Evolutionary conservation across 129 eudicot species (phyloP), one percentile per base, ranked within the genome.

Genomic region (Logfia minima): DNA sequence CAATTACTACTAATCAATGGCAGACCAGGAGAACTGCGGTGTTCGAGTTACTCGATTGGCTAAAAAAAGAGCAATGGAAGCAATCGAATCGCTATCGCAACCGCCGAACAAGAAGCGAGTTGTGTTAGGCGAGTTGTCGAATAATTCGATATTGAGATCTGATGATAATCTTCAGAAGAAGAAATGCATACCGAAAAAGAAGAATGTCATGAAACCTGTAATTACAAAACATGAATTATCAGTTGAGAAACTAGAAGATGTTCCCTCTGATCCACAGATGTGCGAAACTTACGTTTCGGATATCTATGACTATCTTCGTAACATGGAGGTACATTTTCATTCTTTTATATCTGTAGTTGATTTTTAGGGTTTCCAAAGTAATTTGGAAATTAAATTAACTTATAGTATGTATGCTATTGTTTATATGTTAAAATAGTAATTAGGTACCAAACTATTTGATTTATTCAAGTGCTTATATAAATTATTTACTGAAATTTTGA

Each of bases 261-360:
- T n/a, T 62, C 75, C 66, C 2, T 61, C 67, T 61, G 97, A 91
- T 18, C 96, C 93, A 0, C 97, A 93, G 66, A 87, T 94, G 99
- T 91, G 98, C 53, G 75, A 56, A 28, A 80, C 88, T 43, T 87
- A 89, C 72, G 90, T 75, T 28, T 81, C 86, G 1, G 92, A 85
- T 72, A 89, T 94, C 11, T 87, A 87, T 34, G 90, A 84, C 8
- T 94, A 94, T 60, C 88, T 94, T 58, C 86, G 75, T 4, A 70
- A 87, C 0, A 82, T 87, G 97, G 98, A 94, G 97, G 99, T 94
- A 1, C 37, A 78, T 55, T 8, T 34, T 51, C 11, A 53, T 11
- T 4, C 23, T 2, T 7, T 16, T 16, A 23, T 29, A 28, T 28
- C n/a, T 63, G 22, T 63, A 59, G 64, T 59, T 21, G 13, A 59